phyloP scores from a whole-genome alignment of 2,329 filamentous ascomycete genomes.

The Ceratocystis diversiconidia region DNA sequence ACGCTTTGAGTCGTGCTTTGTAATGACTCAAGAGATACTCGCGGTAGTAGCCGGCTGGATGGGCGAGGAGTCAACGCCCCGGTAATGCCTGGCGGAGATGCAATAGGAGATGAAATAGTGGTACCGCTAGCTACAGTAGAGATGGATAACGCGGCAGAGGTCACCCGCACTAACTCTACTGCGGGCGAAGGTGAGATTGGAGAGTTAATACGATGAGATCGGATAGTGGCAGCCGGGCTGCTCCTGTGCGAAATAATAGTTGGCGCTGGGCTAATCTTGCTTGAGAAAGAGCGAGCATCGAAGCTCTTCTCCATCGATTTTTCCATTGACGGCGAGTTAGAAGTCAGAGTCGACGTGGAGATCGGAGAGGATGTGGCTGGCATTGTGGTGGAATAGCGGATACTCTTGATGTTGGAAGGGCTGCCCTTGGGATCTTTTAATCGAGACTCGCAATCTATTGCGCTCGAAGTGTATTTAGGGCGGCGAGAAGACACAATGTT shows the following conservation, averaged over 20 bases:
- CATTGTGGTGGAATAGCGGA: conserved; percentile 17
- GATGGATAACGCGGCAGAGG: conserved; percentile 15
- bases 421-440: not conserved
- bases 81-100: conserved; percentile 9
- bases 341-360: conserved; percentile 7
- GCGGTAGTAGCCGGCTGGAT: conserved; percentile 15
- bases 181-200: not conserved
- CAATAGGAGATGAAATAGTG: conserved; percentile 14
- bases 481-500: conserved; percentile 12
- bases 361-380: conserved; percentile 10
- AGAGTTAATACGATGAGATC: not conserved
- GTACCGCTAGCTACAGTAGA: conserved; percentile 10
- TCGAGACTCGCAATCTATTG: conserved; percentile 9
- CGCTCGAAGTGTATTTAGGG: not conserved
- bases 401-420: conserved; percentile 14
- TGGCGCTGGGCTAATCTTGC: conserved; percentile 1
- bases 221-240: conserved; percentile 14
- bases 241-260: conserved; percentile 3
- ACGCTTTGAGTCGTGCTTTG: conserved; percentile 8
- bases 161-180: conserved; percentile 14
- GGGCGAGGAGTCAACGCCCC: conserved; percentile 17
- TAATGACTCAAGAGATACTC: conserved; percentile 16
- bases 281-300: conserved; percentile 10
- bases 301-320: conserved; percentile 12
- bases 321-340: conserved; percentile 9